Evolutionary conservation across 495 filamentous ascomycete genomes (phyloP).

Genomic region (Tuber aestivum): DNA sequence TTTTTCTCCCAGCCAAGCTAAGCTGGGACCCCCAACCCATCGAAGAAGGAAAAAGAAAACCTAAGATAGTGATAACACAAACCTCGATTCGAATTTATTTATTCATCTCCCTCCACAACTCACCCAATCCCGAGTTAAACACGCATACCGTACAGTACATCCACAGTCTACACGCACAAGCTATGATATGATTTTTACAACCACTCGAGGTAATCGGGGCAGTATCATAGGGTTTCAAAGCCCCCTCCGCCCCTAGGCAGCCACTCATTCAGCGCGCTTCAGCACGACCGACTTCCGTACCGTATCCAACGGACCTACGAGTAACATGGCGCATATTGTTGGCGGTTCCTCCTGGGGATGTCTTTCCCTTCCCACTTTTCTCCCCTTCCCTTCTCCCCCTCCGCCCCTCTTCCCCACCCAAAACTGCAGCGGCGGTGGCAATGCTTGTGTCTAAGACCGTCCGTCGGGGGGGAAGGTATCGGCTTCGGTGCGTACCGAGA

Average conservation of each 20-base stretch:
- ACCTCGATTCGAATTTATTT: not conserved
- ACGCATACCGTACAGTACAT: not conserved
- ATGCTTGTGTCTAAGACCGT: not conserved
- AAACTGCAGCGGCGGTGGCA: not conserved
- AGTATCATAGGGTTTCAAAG: slow-evolving; percentile 3
- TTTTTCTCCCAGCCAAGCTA: not conserved
- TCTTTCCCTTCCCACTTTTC: not conserved
- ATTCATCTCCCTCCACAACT: not conserved
- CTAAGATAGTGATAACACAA: not conserved
- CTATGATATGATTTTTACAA: not conserved
- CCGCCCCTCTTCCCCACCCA: not conserved
- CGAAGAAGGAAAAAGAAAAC: not conserved
- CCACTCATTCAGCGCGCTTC: not conserved
- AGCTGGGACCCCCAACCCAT: not conserved
- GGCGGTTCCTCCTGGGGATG: not conserved
- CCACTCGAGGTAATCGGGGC: not conserved
- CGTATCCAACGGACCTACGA: not conserved
- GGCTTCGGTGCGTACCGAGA: not conserved
- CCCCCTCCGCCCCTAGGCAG: not conserved
- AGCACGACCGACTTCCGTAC: not conserved
- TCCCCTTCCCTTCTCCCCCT: not conserved
- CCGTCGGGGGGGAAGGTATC: not conserved
- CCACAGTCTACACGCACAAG: not conserved
- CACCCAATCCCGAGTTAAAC: not conserved
- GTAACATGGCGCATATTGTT: not conserved